Conservation (phyloP, 306 rosid genomes). For the Elaeagnus macrophylla region DNA sequence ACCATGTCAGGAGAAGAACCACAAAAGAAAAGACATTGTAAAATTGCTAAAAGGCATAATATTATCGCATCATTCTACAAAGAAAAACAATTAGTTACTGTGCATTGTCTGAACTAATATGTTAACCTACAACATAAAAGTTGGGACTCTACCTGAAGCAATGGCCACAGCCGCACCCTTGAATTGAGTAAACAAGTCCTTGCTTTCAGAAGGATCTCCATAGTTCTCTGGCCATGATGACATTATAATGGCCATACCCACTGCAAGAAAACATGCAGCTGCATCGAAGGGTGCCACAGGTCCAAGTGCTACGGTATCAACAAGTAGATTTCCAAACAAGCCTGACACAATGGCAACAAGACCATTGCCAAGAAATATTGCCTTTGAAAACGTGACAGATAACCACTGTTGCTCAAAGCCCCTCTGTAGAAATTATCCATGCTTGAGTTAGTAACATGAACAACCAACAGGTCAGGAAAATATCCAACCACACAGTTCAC, state of each 20-base stretch:
- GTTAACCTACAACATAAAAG: background rate
- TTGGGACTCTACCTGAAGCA: constrained; percentile 67
- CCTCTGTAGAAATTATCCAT: constrained; percentile 47
- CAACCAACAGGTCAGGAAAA: background rate
- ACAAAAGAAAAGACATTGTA: too few relatives aligned
- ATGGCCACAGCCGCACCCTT: constrained; percentile 96
- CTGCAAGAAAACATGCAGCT: constrained; percentile 90
- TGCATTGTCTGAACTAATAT: background rate
- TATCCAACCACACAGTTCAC: background rate
- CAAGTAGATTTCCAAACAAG: constrained; percentile 86
- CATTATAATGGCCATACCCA: constrained; percentile 83
- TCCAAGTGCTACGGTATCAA: constrained; percentile 77
- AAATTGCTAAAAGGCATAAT: too few relatives aligned
- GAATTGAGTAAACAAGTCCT: constrained; percentile 87
- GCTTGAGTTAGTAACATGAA: background rate
- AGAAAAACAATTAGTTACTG: background rate
- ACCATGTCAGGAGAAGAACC: too few relatives aligned
- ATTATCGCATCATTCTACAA: background rate
- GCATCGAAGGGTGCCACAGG: constrained; percentile 99
- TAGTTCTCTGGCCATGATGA: constrained; percentile 87
- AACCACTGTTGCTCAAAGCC: constrained; percentile 96
- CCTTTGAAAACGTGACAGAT: constrained; percentile 89
- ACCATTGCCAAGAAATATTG: constrained; percentile 97
- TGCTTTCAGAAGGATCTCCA: constrained; percentile 90
- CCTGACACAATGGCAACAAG: constrained; percentile 91